These are phyloP conservation scores for Diaporthe citri DNA, from an alignment of 2,329 filamentous ascomycete species.

Conservation along the genomic window DNA sequence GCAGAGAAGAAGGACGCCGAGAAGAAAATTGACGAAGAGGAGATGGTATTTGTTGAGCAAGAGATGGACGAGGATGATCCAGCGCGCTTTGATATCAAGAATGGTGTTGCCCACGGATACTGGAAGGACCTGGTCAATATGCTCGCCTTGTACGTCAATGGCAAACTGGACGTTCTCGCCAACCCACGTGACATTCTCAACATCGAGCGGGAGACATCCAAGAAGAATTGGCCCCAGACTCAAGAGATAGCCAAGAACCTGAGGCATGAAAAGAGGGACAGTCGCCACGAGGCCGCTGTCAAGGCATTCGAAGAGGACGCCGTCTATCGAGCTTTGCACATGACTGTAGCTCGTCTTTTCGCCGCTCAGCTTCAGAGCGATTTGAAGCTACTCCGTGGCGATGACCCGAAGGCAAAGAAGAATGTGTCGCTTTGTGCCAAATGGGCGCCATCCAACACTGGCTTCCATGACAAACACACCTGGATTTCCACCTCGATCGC, in stretches of 20 bases:
- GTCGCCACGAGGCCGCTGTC: constrained; percentile 57
- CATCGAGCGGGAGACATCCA: constrained; percentile 46
- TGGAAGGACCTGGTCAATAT: constrained; percentile 74
- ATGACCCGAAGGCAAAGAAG: constrained; percentile 54
- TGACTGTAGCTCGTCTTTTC: constrained; percentile 67
- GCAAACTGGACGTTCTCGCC: constrained; percentile 57
- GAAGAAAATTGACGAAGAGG: constrained; percentile 48
- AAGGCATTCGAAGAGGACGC: constrained; percentile 54
- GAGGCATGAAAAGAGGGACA: constrained; percentile 49
- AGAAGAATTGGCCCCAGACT: constrained; percentile 41
- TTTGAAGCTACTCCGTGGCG: constrained; percentile 54
- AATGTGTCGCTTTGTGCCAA: constrained; percentile 69
- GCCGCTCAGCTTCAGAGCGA: constrained; percentile 66
- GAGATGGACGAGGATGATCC: constrained; percentile 53
- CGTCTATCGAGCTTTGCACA: constrained; percentile 65
- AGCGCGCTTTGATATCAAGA: constrained; percentile 55
- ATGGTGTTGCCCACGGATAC: constrained; percentile 69
- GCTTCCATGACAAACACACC: constrained; percentile 70
- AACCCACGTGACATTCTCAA: constrained; percentile 58
- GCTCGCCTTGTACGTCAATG: constrained; percentile 63
- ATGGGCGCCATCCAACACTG: constrained; percentile 68
- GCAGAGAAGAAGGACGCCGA: constrained; percentile 51
- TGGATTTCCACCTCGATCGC: constrained; percentile 69
- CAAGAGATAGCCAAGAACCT: constrained; percentile 44
- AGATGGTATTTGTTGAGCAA: constrained; percentile 50